Conservation (phyloP, 768 basidiomycete genomes). For the Lentinula edodes region DNA sequence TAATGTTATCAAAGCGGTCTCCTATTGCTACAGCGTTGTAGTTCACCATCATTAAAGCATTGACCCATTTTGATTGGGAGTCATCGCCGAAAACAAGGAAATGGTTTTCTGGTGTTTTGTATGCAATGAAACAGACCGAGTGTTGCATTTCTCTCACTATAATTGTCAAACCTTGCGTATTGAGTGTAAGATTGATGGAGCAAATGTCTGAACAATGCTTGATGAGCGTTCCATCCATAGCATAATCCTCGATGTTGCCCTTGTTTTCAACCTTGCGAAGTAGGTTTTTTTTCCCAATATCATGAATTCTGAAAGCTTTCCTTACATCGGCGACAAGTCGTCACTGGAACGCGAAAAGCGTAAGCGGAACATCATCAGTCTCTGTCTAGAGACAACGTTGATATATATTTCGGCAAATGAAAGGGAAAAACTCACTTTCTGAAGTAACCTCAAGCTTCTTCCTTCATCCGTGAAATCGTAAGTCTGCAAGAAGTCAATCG, state of each 20-base stretch:
- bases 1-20: constrained; percentile 96
- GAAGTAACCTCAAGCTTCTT: constrained; percentile 72
- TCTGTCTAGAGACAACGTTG: too few relatives aligned
- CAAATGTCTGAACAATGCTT: constrained; percentile 55
- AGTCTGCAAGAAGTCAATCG: constrained; percentile 82
- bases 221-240: neutral
- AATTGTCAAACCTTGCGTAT: constrained; percentile 92
- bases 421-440: constrained; percentile 73
- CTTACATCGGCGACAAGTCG: constrained; percentile 89
- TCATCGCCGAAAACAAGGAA: constrained; percentile 95
- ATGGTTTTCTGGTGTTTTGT: constrained; percentile 92
- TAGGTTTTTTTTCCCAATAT: constrained; percentile 96
- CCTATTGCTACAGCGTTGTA: constrained; percentile 91
- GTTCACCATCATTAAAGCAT: constrained; percentile 87
- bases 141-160: constrained; percentile 98
- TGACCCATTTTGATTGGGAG: constrained; percentile 86
- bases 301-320: constrained; percentile 88
- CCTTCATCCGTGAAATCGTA: constrained; percentile 85
- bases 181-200: constrained; percentile 83
- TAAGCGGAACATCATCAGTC: constrained; percentile 88
- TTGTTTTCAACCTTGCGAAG: constrained; percentile 97
- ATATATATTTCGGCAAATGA: too few relatives aligned
- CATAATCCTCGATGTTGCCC: constrained; percentile 35
- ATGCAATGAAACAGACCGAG: constrained; percentile 84
- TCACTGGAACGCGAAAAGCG: constrained; percentile 90